Percentiles rank a stretch among this genome's conserved stretches.
phyloP scores from a whole-genome alignment of 192 early-diverging fungal genomes.

The Dissophora globulifera region DNA sequence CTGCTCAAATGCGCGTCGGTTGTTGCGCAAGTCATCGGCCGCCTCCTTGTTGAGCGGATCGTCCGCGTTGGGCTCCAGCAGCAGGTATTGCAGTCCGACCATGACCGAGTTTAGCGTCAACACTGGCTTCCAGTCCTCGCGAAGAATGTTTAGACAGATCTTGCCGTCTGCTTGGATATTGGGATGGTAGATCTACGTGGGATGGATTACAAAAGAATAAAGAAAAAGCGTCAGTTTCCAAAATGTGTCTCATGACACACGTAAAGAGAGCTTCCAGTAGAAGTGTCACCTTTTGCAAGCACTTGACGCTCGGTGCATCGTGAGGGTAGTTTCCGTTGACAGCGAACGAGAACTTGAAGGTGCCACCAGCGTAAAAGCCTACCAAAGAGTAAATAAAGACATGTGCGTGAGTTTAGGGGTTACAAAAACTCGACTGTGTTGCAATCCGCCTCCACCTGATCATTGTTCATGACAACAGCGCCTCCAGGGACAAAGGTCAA shows the following conservation, averaged over 20 bases:
- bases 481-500: no score
- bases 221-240: background rate
- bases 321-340: slow-evolving; percentile 93
- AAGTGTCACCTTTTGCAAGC: slow-evolving; percentile 91
- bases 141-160: slow-evolving; percentile 95
- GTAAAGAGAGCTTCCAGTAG: no score
- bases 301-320: slow-evolving; percentile 92
- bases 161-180: slow-evolving; percentile 98
- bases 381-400: background rate
- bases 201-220: background rate
- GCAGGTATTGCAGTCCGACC: slow-evolving; percentile 92
- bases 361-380: slow-evolving; percentile 88
- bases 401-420: background rate
- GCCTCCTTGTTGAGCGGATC: slow-evolving; percentile 99
- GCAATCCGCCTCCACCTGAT: no score
- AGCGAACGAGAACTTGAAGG: slow-evolving; percentile 85
- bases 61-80: slow-evolving; percentile 94
- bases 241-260: no score
- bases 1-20: slow-evolving; percentile 74
- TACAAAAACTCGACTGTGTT: background rate
- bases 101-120: slow-evolving; percentile 90
- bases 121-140: slow-evolving; percentile 99
- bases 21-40: slow-evolving; percentile 79
- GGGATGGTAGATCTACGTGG: slow-evolving; percentile 91
- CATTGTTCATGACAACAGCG: background rate